phyloP scores from a whole-genome alignment of 176 grass and related monocot genomes.

The Aegilops longissima region DNA sequence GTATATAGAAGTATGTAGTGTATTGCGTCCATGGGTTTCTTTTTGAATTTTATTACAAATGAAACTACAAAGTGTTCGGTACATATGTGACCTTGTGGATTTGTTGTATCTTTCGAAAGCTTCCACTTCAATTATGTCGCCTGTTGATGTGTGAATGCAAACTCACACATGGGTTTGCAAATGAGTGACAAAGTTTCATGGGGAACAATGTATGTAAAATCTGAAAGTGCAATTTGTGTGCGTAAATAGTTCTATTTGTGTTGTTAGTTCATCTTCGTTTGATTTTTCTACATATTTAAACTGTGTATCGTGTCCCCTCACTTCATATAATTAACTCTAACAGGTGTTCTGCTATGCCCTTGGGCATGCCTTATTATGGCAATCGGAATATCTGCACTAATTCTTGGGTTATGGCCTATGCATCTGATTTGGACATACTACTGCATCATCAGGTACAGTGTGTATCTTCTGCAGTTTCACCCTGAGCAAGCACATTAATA shows the following conservation, averaged over 20 bases:
- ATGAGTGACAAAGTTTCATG: neutral
- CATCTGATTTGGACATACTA: conserved; percentile 93
- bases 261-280: neutral
- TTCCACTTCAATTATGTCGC: conserved; percentile 4
- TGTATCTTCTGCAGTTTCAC: conserved; percentile 21
- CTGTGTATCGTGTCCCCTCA: neutral
- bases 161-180: neutral
- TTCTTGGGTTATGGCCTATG: conserved; percentile 90
- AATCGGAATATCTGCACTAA: conserved; percentile 79
- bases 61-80: neutral
- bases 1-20: neutral
- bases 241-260: neutral
- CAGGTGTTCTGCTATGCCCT: conserved; percentile 82
- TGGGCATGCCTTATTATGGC: conserved; percentile 84
- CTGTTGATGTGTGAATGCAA: neutral
- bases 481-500: conserved; percentile 1
- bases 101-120: neutral
- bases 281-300: neutral
- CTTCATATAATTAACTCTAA: neutral
- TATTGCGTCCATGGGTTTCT: too few species aligned
- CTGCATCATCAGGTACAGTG: conserved; percentile 72
- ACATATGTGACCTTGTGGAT: neutral
- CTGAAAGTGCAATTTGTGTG: neutral
- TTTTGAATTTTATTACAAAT: too few species aligned
- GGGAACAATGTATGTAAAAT: neutral